phyloP scores from a whole-genome alignment of 148 eudicot species.

The Simmondsia chinensis region DNA sequence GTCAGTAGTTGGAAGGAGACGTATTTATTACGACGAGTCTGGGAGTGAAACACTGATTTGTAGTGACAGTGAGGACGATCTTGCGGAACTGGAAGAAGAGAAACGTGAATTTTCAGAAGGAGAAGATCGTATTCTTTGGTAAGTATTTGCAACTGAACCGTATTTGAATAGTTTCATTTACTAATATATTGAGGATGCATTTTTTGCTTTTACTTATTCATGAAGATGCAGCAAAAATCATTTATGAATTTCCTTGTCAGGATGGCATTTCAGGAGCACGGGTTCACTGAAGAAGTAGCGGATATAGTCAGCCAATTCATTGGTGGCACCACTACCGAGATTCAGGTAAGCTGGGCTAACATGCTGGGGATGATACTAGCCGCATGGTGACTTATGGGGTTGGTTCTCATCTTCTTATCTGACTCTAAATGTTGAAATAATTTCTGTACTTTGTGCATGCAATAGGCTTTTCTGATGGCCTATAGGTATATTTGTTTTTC shows the following conservation, averaged over 20 bases:
- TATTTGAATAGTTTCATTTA: no score
- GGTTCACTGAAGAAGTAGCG: conserved; percentile 47
- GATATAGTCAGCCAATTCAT: conserved; percentile 43
- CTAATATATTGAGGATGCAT: neutral
- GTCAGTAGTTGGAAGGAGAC: conserved; percentile 83
- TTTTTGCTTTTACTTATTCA: neutral
- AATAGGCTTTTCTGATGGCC: neutral
- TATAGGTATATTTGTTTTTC: conserved; percentile 2
- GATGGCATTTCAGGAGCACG: conserved; percentile 69
- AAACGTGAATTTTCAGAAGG: conserved; percentile 65
- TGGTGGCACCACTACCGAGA: conserved; percentile 58
- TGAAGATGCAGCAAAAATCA: neutral
- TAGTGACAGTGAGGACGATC: conserved; percentile 91
- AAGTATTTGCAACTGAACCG: conserved; percentile 12
- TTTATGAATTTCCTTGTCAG: conserved; percentile 19
- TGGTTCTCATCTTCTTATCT: neutral
- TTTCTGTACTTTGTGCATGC: neutral
- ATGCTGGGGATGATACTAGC: neutral
- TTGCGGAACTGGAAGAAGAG: conserved; percentile 42
- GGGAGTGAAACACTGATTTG: conserved; percentile 79
- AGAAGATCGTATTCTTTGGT: conserved; percentile 75
- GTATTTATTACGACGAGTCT: conserved; percentile 71
- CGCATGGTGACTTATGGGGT: neutral
- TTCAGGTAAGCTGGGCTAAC: conserved; percentile 35
- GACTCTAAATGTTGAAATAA: neutral